Evolutionary conservation across 331 rosid species (phyloP), one percentile per base, ranked within the genome.

Genomic region (Quercus phellos): DNA sequence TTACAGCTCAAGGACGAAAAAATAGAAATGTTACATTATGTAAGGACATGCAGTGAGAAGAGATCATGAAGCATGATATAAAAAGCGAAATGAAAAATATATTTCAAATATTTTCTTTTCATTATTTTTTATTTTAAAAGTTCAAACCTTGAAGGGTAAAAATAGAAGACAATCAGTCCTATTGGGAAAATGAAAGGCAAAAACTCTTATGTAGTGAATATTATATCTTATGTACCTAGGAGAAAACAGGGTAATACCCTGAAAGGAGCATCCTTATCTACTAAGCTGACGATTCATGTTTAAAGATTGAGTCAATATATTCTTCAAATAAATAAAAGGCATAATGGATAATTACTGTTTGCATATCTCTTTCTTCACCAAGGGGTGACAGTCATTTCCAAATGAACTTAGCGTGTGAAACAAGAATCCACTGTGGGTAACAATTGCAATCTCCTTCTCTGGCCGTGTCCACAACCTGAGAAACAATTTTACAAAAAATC

Each of bases 391-490:
- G 64, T 88, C 98, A 83, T 90, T 87, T 82, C 98, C 97, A 78
- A 94, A 90, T 73, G 90, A 80, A 51, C 90, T 84, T 38, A 94
- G 77, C 5, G 91, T 73, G 58, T 92, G 92, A 80, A 75, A 84
- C 82, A 91, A 83, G 86, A 91, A 92, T 75, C 88, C 93, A 64
- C 98, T 81, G 88, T 94, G 99, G 66, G 83, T 58, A 70, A 91
- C 92, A 78, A 94, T 86, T 56, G 97, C 99, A 72, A 94, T 94
- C 83, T 94, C 92, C 70, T 89, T 87, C 87, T 94, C 97, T 83
- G 92, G 81, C 14, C 97, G 90, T 1, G 97, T 90, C 99, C 97
- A 94, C 84, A 94, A 69, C 99, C 99, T 66, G 67, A 51, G 9
- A 66, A 72, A 66, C 75, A 29, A 53, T 10, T 18, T 14, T 56